Evolutionary conservation across 208 protist genomes (phyloP), one percentile per base, ranked within the genome.

Genomic region (Leishmania gerbilli): DNA sequence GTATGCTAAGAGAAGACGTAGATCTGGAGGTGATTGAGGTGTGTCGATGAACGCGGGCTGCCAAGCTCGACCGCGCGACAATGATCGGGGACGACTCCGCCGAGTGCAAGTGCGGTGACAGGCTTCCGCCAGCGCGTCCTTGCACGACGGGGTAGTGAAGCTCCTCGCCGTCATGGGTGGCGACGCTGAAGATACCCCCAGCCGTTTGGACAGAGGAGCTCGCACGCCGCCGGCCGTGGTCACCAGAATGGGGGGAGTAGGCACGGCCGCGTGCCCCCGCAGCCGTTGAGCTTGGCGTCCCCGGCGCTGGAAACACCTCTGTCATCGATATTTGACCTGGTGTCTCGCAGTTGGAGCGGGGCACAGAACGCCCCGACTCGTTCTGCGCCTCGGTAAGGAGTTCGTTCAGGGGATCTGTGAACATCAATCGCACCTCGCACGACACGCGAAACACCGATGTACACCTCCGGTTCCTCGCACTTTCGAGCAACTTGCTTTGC

Each of bases 101-200:
- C 3, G 45, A 62, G 34, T 37, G 8, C 19, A 60, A 64, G 55
- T 69, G 77, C 8, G 49, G 71, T 27, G 34, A 42, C 17, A 83
- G 37, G 53, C 74, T 87, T n/a, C 79, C 79, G 27, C 84, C 84
- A 19, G 84, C 84, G 24, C 84, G 75, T 15, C 79, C 80, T 34
- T 84, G 76, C 42, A 88, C 80, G 5, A 88, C 68, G 2, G 80
- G 79, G 56, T 76, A 88, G 60, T 84, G 76, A 27, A 75, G 27
- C 51, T 79, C 74, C 7, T 86, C 83, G 1, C 83, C 79, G 5
- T 80, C 64, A 2, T 55, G 83, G 31, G 83, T 74, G 47, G 76
- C n/a, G 11, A 83, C 79, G 74, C 79, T 80, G 67, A 82, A 77
- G 56, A 83, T 17, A 17, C 76, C 76, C 1, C 24, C 64, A 2